phyloP scores from a whole-genome alignment of 2,329 filamentous ascomycete species.

The Aspergillus cejpii region DNA sequence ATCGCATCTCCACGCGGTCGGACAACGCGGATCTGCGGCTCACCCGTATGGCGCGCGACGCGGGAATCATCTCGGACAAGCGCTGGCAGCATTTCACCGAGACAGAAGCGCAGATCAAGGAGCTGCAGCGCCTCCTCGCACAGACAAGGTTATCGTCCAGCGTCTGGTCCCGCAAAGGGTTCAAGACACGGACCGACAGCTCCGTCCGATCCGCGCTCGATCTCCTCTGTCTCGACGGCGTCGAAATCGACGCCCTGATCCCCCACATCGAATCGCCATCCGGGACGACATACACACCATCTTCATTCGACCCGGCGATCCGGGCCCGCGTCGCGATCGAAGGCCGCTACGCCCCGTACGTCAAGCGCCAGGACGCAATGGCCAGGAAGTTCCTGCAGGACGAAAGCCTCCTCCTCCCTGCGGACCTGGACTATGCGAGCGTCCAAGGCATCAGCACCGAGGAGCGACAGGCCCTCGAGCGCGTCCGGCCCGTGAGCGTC shows the following conservation, averaged over 20 bases:
- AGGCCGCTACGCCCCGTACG: slow-evolving; percentile 79
- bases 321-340: slow-evolving; percentile 70
- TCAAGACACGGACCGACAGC: slow-evolving; percentile 61
- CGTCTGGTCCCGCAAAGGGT: slow-evolving; percentile 64
- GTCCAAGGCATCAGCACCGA: slow-evolving; percentile 71
- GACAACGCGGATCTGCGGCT: slow-evolving; percentile 91
- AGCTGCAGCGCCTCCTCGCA: slow-evolving; percentile 57
- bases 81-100: slow-evolving; percentile 68
- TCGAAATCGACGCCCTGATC: slow-evolving; percentile 53
- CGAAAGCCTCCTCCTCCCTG: slow-evolving; percentile 65
- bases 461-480: slow-evolving; percentile 64
- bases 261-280: slow-evolving; percentile 42
- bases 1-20: slow-evolving; percentile 81
- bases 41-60: slow-evolving; percentile 67
- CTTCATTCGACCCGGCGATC: slow-evolving; percentile 50
- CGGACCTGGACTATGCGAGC: slow-evolving; percentile 66
- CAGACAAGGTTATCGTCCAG: slow-evolving; percentile 53
- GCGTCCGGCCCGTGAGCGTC: slow-evolving; percentile 71
- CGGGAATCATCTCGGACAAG: slow-evolving; percentile 69
- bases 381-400: slow-evolving; percentile 66
- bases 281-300: slow-evolving; percentile 40
- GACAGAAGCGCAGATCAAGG: slow-evolving; percentile 60
- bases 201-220: slow-evolving; percentile 68
- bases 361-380: slow-evolving; percentile 62
- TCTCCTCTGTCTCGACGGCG: slow-evolving; percentile 62